These are phyloP conservation scores for Cutaneotrichosporon mucoides DNA, from an alignment of 1,284 basidiomycete genomes.

Conservation along the genomic window DNA sequence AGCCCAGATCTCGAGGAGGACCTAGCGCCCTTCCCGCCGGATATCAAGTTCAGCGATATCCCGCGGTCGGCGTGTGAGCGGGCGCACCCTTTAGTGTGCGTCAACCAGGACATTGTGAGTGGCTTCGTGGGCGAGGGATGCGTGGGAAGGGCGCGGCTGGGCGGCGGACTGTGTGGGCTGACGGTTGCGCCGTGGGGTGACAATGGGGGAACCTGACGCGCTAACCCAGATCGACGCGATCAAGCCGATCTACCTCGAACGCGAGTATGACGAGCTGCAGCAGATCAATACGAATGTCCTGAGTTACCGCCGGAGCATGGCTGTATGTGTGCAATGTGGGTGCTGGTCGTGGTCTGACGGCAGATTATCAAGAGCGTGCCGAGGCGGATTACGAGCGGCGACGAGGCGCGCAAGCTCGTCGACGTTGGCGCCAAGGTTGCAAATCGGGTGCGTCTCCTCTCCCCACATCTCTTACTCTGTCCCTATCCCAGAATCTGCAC, in stretches of 20 bases:
- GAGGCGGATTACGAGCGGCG: slow-evolving; percentile 37
- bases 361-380: slow-evolving; percentile 33
- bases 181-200: too few species aligned
- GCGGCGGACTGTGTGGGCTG: too few species aligned
- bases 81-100: slow-evolving; percentile 39
- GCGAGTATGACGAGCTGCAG: slow-evolving; percentile 44
- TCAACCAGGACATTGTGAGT: slow-evolving; percentile 49
- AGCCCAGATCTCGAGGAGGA: slow-evolving; percentile 15
- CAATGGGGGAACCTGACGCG: too few species aligned
- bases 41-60: slow-evolving; percentile 36
- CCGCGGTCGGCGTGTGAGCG: slow-evolving; percentile 35
- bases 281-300: slow-evolving; percentile 48
- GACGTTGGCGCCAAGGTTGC: slow-evolving; percentile 47
- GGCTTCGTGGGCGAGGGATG: too few species aligned
- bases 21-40: slow-evolving; percentile 27
- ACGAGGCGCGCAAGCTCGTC: slow-evolving; percentile 40
- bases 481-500: too few species aligned
- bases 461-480: too few species aligned
- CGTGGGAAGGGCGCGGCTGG: too few species aligned
- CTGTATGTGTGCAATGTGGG: too few species aligned
- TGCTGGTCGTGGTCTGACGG: too few species aligned
- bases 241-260: slow-evolving; percentile 44
- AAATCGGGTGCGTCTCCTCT: slow-evolving; percentile 23
- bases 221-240: slow-evolving; percentile 44
- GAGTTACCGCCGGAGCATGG: slow-evolving; percentile 46